These are phyloP conservation scores for Coprinopsis sp. DNA, from an alignment of 768 basidiomycete genomes.

Conservation along the genomic window DNA sequence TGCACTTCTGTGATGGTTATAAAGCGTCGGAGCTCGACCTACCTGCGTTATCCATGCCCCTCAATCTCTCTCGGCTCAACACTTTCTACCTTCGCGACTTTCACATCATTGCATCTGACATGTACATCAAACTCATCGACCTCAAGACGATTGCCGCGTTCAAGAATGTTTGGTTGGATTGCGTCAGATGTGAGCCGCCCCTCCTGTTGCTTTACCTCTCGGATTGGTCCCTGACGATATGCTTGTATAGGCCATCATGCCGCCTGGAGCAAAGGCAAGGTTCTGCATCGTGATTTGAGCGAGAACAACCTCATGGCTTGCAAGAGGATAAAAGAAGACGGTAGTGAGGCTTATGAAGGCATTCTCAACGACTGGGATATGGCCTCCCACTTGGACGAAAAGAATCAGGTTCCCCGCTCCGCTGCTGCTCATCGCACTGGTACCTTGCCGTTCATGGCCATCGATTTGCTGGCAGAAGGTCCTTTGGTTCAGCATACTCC, in stretches of 20 bases:
- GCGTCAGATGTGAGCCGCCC: slow-evolving; percentile 28
- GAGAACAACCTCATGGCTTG: slow-evolving; percentile 27
- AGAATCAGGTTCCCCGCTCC: neutral
- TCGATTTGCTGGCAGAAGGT: neutral
- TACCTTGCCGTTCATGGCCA: slow-evolving; percentile 6
- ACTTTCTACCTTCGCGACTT: slow-evolving; percentile 11
- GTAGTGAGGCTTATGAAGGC: neutral
- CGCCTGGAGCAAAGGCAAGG: slow-evolving; percentile 14
- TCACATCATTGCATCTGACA: slow-evolving; percentile 14
- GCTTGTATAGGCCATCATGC: slow-evolving; percentile 21
- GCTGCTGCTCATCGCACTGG: slow-evolving; percentile 5
- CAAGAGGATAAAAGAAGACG: neutral
- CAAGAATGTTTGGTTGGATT: slow-evolving; percentile 23
- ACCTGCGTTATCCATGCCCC: too few relatives aligned
- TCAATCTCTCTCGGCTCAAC: too few relatives aligned
- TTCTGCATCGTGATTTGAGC: slow-evolving; percentile 31
- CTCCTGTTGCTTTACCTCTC: neutral
- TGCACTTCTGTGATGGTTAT: too few relatives aligned
- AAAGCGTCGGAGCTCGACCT: too few relatives aligned
- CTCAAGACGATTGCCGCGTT: slow-evolving; percentile 20
- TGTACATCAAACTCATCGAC: slow-evolving; percentile 20
- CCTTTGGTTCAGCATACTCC: neutral
- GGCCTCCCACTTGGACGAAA: neutral
- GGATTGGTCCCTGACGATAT: neutral
- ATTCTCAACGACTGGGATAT: slow-evolving; percentile 10